These are phyloP conservation scores for Mycosphaerella sp. DNA, from an alignment of 2,329 filamentous ascomycete genomes.

Conservation along the genomic window DNA sequence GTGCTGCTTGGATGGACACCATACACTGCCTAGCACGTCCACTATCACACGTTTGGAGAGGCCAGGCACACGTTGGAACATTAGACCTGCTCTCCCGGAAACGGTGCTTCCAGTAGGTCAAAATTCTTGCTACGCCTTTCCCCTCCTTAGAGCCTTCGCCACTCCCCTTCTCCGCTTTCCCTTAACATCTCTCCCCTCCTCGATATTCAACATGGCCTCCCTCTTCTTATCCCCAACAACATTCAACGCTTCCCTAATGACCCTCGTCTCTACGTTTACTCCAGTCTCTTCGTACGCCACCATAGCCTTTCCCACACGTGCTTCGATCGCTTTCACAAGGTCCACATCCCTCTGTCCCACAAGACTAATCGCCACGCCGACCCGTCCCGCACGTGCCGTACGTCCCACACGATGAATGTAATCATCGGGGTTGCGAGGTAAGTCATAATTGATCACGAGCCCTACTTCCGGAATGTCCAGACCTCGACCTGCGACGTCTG, in stretches of 20 bases:
- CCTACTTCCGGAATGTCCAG: constrained; percentile 90
- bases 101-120: no score
- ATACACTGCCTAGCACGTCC: no score
- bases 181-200: constrained; percentile 83
- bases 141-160: not conserved
- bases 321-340: constrained; percentile 83
- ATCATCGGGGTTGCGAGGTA: constrained; percentile 92
- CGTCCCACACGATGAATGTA: constrained; percentile 96
- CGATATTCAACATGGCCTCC: constrained; percentile 82
- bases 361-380: constrained; percentile 76
- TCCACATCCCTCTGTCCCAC: constrained; percentile 91
- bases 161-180: constrained; percentile 56
- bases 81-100: no score
- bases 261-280: constrained; percentile 87
- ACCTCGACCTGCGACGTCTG: constrained; percentile 89
- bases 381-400: constrained; percentile 83
- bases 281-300: constrained; percentile 79
- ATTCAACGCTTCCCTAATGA: constrained; percentile 79
- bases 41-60: no score
- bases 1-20: no score
- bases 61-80: no score
- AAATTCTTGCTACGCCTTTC: no score
- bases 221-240: constrained; percentile 92
- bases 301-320: constrained; percentile 73
- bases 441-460: constrained; percentile 89